Evolutionary conservation across 352 stramenopile species (phyloP).

Genomic region (Phytophthora colocasiae): DNA sequence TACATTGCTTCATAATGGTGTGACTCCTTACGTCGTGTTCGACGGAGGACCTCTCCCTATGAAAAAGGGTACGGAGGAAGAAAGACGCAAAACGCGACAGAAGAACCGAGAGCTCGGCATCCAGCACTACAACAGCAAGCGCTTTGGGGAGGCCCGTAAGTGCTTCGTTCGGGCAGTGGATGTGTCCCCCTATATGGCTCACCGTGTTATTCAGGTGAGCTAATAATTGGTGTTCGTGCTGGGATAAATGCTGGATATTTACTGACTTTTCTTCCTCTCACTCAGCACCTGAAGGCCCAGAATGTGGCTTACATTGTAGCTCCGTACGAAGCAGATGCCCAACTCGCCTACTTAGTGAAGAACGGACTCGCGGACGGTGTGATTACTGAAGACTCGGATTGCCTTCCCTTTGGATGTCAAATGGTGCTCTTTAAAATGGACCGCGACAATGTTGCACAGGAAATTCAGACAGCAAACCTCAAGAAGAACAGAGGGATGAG

Average conservation of each 20-base stretch:
- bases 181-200: slow-evolving; percentile 82
- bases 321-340: slow-evolving; percentile 98
- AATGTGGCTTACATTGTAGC: slow-evolving; percentile 94
- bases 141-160: slow-evolving; percentile 71
- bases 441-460: slow-evolving; percentile 81
- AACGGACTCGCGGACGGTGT: slow-evolving; percentile 91
- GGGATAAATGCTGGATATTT: slow-evolving; percentile 1
- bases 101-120: slow-evolving; percentile 77
- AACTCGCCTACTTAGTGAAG: slow-evolving; percentile 93
- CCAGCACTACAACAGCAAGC: slow-evolving; percentile 58
- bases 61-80: slow-evolving; percentile 82
- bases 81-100: slow-evolving; percentile 65
- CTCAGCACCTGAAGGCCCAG: slow-evolving; percentile 56
- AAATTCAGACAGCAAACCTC: slow-evolving; percentile 80
- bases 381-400: slow-evolving; percentile 97
- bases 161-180: slow-evolving; percentile 77
- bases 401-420: slow-evolving; percentile 92
- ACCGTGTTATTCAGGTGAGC: slow-evolving; percentile 76
- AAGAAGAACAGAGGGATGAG: slow-evolving; percentile 75
- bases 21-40: slow-evolving; percentile 83
- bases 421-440: slow-evolving; percentile 97
- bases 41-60: slow-evolving; percentile 76
- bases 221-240: neutral
- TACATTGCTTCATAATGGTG: slow-evolving; percentile 55
- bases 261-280: neutral